Evolutionary conservation across 805 yeast genomes (phyloP), one percentile per base, ranked within the genome.

Genomic region (Pichia exigua): DNA sequence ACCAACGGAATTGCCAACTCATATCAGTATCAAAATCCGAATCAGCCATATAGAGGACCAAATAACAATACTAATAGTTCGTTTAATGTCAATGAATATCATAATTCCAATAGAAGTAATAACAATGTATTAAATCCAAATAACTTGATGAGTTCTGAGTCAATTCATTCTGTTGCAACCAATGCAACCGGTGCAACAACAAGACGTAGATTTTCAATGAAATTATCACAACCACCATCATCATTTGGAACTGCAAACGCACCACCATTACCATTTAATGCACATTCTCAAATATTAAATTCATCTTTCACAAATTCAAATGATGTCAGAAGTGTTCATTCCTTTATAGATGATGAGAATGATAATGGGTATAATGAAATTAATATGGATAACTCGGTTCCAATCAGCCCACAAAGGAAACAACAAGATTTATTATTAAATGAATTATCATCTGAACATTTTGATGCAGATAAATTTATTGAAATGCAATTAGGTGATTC

Each of bases 401-500:
- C 39, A n/a, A 15, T 15, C 18, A 43, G 9, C 35, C 43, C 26
- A 5, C 24, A 24, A 5, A 45, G 20, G 10, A 17, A 28, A 44
- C 12, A 47, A 18, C 43, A 44, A 15, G 48, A 27, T 26, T 11
- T 48, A 52, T 62, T 74, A 44, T 62, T 74, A 44, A 59, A 65
- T 24, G 61, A 71, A 38, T 59, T 78, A 18, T 64, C 74, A 3
- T 70, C 68, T 38, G 69, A 72, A 2, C 54, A 65, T 3, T 79
- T 77, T 56, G 72, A 78, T 55, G 80, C 85, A 1, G 72, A 71
- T 24, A 51, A 59, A 2, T 81, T 73, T 59, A 76, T 81, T 4
- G 72, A 73, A 13, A 61, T 69, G 15, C 77, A 79, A 50, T 64
- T 87, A 54, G 70, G 80, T 12, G 77, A 80, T 55, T 87, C 89